These are phyloP conservation scores for Fusarium setosum DNA, from an alignment of 2,329 filamentous ascomycete genomes.

Conservation along the genomic window DNA sequence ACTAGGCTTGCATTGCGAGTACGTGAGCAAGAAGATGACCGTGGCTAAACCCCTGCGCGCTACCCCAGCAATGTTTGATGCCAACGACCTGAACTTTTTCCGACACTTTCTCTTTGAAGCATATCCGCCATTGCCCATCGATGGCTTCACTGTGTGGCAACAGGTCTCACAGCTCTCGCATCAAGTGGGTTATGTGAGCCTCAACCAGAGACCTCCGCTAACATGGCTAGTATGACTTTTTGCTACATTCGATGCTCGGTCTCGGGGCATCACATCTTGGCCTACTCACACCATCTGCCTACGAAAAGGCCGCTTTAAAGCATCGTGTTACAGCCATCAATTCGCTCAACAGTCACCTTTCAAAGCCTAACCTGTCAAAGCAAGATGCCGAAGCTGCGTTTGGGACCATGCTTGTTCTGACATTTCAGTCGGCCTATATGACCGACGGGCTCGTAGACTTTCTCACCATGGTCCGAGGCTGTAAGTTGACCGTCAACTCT, in stretches of 20 bases:
- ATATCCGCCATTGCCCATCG: slow-evolving; percentile 53
- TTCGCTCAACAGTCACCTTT: slow-evolving; percentile 49
- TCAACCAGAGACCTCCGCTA: background rate
- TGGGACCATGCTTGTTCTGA: slow-evolving; percentile 49
- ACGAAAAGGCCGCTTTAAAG: slow-evolving; percentile 44
- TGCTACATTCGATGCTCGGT: slow-evolving; percentile 56
- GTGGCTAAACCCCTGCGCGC: slow-evolving; percentile 31
- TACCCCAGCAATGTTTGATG: slow-evolving; percentile 47
- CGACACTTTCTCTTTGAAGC: slow-evolving; percentile 63
- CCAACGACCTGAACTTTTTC: slow-evolving; percentile 62
- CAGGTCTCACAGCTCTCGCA: slow-evolving; percentile 52
- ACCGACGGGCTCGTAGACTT: slow-evolving; percentile 54
- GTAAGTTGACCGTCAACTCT: slow-evolving; percentile 34
- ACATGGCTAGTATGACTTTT: slow-evolving; percentile 49
- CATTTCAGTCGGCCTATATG: slow-evolving; percentile 54
- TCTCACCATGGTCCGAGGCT: slow-evolving; percentile 52
- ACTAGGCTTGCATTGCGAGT: slow-evolving; percentile 52
- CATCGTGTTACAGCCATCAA: slow-evolving; percentile 53
- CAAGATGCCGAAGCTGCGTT: slow-evolving; percentile 52
- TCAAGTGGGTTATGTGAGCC: slow-evolving; percentile 41
- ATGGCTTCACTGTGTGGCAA: slow-evolving; percentile 50
- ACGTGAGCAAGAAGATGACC: slow-evolving; percentile 26
- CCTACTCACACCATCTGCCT: slow-evolving; percentile 38
- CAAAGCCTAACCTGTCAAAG: slow-evolving; percentile 39
- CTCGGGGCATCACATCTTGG: slow-evolving; percentile 53